Evolutionary conservation across 2,329 filamentous ascomycete genomes (phyloP), one percentile per base, ranked within the genome.

Genomic region (Dactylella cylindrospora): DNA sequence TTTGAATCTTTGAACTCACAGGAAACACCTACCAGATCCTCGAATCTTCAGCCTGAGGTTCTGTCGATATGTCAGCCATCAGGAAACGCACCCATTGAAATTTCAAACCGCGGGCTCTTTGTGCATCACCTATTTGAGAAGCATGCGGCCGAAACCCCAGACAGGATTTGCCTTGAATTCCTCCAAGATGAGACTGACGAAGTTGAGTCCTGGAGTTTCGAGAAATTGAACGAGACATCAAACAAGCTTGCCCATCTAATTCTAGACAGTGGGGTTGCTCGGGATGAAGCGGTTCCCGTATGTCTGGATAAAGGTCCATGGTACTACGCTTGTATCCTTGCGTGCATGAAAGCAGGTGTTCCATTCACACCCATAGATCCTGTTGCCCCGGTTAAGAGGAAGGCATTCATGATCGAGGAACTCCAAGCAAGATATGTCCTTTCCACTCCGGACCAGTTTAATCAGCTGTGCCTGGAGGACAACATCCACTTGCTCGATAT

Each of bases 61-160:
- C 29, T 62, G 4, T 62, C 57, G 10, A 62, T 62, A 36, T 62
- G 40, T 26, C 49, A 53, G 15, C 49, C 57, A 28, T 62, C 57
- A 10, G 57, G 43, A 22, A 39, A 39, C 12, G 49, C 57, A 13
- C 57, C 57, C 13, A 49, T 62, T 1, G 38, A 54, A 6, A 54
- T 46, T 3, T 32, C 57, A 4, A 17, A 62, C n/a, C 35, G 13
- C 5, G 40, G 7, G 6, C 44, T 62, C 13, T 62, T 54, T 9
- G 25, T 76, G 4, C 73, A 75, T 62, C 71, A 71, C 4, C 69
- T 68, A 5, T 74, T 76, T 47, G 73, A 75, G 64, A 62, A 61
- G 0, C 72, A 73, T 46, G 72, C 71, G 3, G 40, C 39, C 7
- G 26, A 60, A 10, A 65, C 49, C n/a, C 69, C 73, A 7, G 59